Evolutionary conservation across 140 eudicot genomes (phyloP).

Genomic region (Erigeron philadelphicus): DNA sequence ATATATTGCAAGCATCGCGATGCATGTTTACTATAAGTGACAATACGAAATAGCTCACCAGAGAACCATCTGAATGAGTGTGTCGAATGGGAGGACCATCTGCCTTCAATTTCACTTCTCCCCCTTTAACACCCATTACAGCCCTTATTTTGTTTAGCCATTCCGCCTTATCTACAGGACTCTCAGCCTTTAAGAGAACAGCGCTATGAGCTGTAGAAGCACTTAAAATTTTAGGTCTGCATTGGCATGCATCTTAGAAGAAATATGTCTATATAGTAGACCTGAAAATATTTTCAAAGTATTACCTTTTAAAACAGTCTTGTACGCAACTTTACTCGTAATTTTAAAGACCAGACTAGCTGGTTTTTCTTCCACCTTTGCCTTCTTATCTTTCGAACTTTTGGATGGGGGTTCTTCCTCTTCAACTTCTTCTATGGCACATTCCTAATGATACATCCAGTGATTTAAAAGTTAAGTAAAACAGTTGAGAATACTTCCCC

Average conservation of each 20-base stretch:
- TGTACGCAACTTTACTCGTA: slow-evolving; percentile 86
- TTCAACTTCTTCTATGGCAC: slow-evolving; percentile 66
- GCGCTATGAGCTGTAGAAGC: slow-evolving; percentile 83
- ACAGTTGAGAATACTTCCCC: background rate
- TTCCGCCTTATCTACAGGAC: slow-evolving; percentile 77
- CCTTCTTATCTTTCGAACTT: slow-evolving; percentile 91
- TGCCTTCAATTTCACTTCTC: slow-evolving; percentile 57
- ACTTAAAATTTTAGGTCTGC: slow-evolving; percentile 28
- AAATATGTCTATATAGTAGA: background rate
- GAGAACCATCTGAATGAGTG: slow-evolving; percentile 91
- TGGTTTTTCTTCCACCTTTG: slow-evolving; percentile 59
- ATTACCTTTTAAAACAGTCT: slow-evolving; percentile 85
- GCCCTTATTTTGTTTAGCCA: slow-evolving; percentile 74
- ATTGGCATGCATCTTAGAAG: slow-evolving; percentile 18
- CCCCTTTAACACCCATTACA: slow-evolving; percentile 69
- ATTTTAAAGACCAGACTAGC: slow-evolving; percentile 75
- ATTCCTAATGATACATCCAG: slow-evolving; percentile 54
- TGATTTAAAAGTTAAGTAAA: background rate
- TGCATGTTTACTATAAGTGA: background rate
- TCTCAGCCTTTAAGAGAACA: slow-evolving; percentile 89
- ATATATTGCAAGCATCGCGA: background rate
- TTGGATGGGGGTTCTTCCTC: slow-evolving; percentile 86
- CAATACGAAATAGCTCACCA: slow-evolving; percentile 43
- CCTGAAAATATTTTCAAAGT: background rate
- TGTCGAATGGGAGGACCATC: slow-evolving; percentile 77